These are phyloP conservation scores for Penicillium herquei DNA, from an alignment of 495 filamentous ascomycete genomes.

Conservation along the genomic window DNA sequence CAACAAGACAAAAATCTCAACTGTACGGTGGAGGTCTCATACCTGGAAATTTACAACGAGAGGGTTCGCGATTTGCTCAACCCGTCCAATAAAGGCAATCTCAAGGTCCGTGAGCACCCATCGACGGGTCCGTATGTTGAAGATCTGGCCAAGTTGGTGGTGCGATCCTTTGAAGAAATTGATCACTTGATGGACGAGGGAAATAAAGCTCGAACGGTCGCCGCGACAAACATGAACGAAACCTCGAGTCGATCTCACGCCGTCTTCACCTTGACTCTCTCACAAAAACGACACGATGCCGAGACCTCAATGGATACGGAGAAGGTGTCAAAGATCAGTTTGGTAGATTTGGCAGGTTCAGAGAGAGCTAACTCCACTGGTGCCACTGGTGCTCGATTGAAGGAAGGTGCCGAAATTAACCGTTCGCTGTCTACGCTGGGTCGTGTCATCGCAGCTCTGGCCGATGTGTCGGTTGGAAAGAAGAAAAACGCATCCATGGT, in stretches of 20 bases:
- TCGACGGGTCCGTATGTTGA: slow-evolving; percentile 98
- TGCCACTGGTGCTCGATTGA: slow-evolving; percentile 90
- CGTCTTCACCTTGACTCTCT: slow-evolving; percentile 94
- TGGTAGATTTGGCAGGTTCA: slow-evolving; percentile 97
- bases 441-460: slow-evolving; percentile 95
- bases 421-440: slow-evolving; percentile 93
- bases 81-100: slow-evolving; percentile 91
- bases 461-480: slow-evolving; percentile 84
- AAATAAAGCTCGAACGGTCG: slow-evolving; percentile 96
- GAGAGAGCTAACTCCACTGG: slow-evolving; percentile 95
- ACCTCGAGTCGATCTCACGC: slow-evolving; percentile 97
- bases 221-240: slow-evolving; percentile 99
- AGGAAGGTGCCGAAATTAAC: slow-evolving; percentile 99
- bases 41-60: slow-evolving; percentile 99
- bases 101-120: slow-evolving; percentile 96
- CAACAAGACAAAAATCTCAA: slow-evolving; percentile 76
- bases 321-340: slow-evolving; percentile 95
- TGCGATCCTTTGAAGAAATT: slow-evolving; percentile 93
- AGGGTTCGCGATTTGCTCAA: slow-evolving; percentile 94
- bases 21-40: slow-evolving; percentile 96
- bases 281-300: slow-evolving; percentile 87
- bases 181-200: slow-evolving; percentile 99
- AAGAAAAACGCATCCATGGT: slow-evolving; percentile 83
- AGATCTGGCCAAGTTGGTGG: slow-evolving; percentile 94
- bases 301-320: slow-evolving; percentile 96